Conservation (phyloP, 2,329 filamentous ascomycete genomes). For the Neofusicoccum kwambonambiense region DNA sequence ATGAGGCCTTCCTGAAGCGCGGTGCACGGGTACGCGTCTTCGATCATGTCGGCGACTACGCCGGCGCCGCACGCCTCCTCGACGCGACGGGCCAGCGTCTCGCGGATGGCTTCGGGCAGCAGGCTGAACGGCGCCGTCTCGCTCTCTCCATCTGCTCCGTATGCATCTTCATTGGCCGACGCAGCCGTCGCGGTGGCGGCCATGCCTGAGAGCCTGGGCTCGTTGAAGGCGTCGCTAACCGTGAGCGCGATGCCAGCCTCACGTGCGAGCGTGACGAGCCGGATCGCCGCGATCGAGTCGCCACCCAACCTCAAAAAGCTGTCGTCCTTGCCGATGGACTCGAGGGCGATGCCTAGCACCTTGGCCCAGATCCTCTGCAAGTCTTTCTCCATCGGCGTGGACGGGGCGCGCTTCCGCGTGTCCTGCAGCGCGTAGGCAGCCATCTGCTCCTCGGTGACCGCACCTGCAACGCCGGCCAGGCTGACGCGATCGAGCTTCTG, state of each 20-base stretch:
- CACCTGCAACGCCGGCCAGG: conserved; percentile 23
- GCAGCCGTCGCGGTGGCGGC: conserved; percentile 18
- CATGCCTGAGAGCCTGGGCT: conserved; percentile 22
- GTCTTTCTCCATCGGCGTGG: background rate
- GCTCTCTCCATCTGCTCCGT: conserved; percentile 12
- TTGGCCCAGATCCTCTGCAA: background rate
- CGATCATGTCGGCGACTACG: conserved; percentile 24
- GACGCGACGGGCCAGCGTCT: background rate
- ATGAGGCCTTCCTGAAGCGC: conserved; percentile 57
- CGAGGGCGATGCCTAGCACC: background rate
- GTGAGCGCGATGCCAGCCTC: conserved; percentile 19
- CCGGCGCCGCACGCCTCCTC: background rate
- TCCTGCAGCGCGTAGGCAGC: background rate
- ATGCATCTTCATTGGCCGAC: conserved; percentile 14
- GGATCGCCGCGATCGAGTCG: conserved; percentile 36
- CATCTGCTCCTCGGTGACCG: conserved; percentile 26
- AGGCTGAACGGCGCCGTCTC: too few species aligned
- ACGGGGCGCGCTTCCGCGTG: background rate
- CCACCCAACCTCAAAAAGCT: conserved; percentile 34
- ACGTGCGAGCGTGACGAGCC: conserved; percentile 14
- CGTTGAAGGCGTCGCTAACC: conserved; percentile 24
- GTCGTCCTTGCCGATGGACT: background rate
- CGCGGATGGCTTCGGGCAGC: background rate
- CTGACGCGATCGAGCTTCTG: conserved; percentile 33
- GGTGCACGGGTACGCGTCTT: conserved; percentile 57